phyloP scores from a whole-genome alignment of 306 rosid species.

The Quercus engelmannii region DNA sequence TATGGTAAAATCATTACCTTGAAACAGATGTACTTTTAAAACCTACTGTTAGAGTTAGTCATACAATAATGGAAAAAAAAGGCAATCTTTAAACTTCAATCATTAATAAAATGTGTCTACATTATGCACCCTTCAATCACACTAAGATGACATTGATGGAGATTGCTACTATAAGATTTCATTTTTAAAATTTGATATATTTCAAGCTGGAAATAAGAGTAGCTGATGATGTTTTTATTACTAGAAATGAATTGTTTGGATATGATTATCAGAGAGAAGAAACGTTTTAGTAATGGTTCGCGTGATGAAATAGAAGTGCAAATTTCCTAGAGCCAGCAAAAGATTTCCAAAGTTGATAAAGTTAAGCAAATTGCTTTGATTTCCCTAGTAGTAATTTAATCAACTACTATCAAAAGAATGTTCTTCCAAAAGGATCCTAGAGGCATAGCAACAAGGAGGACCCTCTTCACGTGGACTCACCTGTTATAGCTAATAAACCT shows the following conservation, averaged over 20 bases:
- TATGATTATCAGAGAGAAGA: neutral
- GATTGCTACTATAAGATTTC: neutral
- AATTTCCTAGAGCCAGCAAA: conserved; percentile 14
- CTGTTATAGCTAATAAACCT: conserved; percentile 43
- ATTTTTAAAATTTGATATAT: neutral
- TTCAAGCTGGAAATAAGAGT: neutral
- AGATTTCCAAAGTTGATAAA: conserved; percentile 21
- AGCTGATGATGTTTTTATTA: neutral
- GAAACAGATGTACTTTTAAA: no score
- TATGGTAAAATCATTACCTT: no score
- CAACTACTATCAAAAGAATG: conserved; percentile 32
- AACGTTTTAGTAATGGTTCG: neutral
- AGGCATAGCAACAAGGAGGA: conserved; percentile 35
- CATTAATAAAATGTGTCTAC: neutral
- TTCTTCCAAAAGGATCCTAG: conserved; percentile 37
- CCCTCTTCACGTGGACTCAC: conserved; percentile 85
- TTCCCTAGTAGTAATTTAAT: conserved; percentile 3
- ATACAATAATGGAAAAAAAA: no score
- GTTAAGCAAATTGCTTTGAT: conserved; percentile 13
- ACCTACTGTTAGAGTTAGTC: no score
- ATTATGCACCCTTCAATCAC: conserved; percentile 7
- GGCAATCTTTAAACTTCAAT: no score
- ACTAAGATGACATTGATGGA: neutral
- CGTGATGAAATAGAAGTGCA: conserved; percentile 4
- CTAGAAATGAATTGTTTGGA: neutral